Evolutionary conservation across 192 early-diverging fungal species (phyloP), one percentile per base, ranked within the genome.

Genomic region (Powellomyces hirtus): DNA sequence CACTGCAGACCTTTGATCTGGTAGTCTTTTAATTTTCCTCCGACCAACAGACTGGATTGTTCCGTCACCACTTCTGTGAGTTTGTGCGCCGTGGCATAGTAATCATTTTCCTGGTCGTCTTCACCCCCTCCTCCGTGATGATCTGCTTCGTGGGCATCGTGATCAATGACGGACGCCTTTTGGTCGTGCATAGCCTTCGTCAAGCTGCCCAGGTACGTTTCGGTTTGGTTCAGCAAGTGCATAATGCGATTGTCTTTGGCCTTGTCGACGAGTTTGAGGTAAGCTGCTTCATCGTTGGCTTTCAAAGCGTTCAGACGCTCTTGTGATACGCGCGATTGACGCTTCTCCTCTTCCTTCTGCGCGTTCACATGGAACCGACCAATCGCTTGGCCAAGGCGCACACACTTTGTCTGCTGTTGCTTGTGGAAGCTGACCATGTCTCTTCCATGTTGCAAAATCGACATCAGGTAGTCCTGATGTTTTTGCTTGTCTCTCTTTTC

Each of bases 241-340:
- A 90, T 89, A 62, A 99, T 91, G 75, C 97, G 92, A 38, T 89
- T 97, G 75, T 99, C 94, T 79, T 99, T 99, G 38, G 90, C 90
- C 81, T 94, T 79, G 75, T 98, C 95, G 58, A 99, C 84, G 45
- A 99, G 85, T 72, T 93, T 91, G 72, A 97, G 79, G 75, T 99
- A 99, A 0, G 94, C 94, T 63, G 94, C 96, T 76, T 99, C 97
- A 78, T 99, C 95, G 81, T 97, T 94, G 51, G 89, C 92, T 82
- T 92, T 94, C 68, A 99, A 86, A 27, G 97, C 97, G 68, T 90
- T 86, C 30, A 99, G 81, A 93, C 97, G 94, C 82, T 99, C 97
- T 75, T 93, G 88, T 4, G 90, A 88, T 16, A 94, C 76, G 45
- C 90, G 84, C 74, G 93, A 89, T 26, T 83, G 78, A 52, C 92